phyloP scores from a whole-genome alignment of 805 yeast species.

The Danielia oregonensis region DNA sequence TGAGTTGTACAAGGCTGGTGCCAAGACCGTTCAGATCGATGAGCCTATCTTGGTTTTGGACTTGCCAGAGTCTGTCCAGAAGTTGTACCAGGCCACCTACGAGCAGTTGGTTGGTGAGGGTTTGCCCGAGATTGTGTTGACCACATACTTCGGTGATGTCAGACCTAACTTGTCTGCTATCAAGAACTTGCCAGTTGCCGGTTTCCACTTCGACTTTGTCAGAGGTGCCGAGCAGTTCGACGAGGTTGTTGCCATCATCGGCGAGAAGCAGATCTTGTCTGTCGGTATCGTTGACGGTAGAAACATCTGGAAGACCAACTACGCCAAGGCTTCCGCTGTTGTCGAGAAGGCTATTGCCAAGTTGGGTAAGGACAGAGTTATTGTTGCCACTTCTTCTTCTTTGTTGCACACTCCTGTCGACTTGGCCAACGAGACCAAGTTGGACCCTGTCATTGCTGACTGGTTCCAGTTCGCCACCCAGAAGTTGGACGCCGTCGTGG shows the following conservation, averaged over 20 bases:
- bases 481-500: conserved; percentile 88
- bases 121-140: conserved; percentile 74
- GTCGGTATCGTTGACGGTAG: conserved; percentile 99
- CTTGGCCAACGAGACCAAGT: conserved; percentile 85
- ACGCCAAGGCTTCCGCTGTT: conserved; percentile 75
- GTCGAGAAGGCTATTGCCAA: conserved; percentile 80
- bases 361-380: conserved; percentile 81
- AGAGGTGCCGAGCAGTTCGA: conserved; percentile 96
- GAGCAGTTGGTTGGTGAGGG: conserved; percentile 62
- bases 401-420: conserved; percentile 98
- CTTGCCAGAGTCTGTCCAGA: conserved; percentile 77
- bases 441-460: conserved; percentile 87
- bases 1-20: conserved; percentile 93
- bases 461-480: conserved; percentile 99
- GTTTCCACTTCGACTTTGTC: conserved; percentile 94
- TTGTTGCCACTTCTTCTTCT: conserved; percentile 94
- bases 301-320: conserved; percentile 99
- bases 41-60: conserved; percentile 97
- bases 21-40: conserved; percentile 90
- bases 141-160: conserved; percentile 98
- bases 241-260: conserved; percentile 64
- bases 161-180: conserved; percentile 92
- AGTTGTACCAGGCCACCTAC: conserved; percentile 86
- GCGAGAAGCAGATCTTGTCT: conserved; percentile 74
- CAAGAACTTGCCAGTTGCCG: conserved; percentile 87